Evolutionary conservation across 345 rosid species (phyloP).

Genomic region (Anastatica hierochuntica): DNA sequence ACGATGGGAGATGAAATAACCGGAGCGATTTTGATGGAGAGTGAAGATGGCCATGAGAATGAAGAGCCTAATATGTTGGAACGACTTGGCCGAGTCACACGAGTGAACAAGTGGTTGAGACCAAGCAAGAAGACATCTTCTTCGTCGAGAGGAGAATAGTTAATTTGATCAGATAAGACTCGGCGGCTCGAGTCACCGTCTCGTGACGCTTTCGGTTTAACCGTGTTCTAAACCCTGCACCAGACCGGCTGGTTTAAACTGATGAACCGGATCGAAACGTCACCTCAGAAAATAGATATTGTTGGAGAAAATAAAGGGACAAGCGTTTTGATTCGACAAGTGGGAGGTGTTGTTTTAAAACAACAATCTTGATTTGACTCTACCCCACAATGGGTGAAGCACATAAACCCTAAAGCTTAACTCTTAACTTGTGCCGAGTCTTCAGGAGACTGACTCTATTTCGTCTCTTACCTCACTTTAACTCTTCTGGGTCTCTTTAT

Average conservation of each 20-base stretch:
- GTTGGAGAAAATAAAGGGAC: too few species aligned
- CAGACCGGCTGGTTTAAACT: background rate
- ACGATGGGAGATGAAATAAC: constrained; percentile 26
- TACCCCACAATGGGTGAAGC: too few species aligned
- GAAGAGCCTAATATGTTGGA: constrained; percentile 28
- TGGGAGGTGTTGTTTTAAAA: too few species aligned
- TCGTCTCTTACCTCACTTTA: too few species aligned
- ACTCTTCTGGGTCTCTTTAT: background rate
- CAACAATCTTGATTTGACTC: too few species aligned
- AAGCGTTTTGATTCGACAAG: too few species aligned
- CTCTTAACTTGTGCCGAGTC: too few species aligned
- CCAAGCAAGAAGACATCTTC: constrained; percentile 26
- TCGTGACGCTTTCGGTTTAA: background rate
- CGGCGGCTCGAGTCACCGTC: background rate
- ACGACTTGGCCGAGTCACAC: constrained; percentile 12
- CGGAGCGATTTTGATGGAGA: constrained; percentile 25
- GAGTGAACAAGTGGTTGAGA: constrained; percentile 24
- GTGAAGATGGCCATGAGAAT: constrained; percentile 52
- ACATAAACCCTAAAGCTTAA: too few species aligned
- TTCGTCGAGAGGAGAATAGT: constrained; percentile 14
- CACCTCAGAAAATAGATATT: too few species aligned
- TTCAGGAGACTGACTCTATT: too few species aligned
- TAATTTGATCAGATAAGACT: constrained; percentile 16
- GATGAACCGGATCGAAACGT: background rate
- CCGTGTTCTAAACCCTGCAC: background rate